A percentile compares a stretch with the other conserved stretches of the same genome.
Evolutionary conservation across 129 eudicot genomes (phyloP).

Genomic region (Flaveria ramosissima): DNA sequence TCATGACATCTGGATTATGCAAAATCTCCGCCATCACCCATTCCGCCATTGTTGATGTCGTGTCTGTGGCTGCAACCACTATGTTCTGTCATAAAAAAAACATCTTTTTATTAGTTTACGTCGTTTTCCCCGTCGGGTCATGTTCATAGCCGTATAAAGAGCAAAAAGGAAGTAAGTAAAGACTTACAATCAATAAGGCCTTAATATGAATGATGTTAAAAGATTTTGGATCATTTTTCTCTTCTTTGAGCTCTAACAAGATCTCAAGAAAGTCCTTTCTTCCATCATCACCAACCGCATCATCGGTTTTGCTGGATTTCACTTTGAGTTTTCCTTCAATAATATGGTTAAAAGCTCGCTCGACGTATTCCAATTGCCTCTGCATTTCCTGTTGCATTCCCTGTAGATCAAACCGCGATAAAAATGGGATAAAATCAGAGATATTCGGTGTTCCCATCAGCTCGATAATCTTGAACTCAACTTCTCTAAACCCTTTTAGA

Average conservation of each 20-base stretch:
- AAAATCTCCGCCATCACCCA: conserved; percentile 49
- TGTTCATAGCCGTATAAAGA: background rate
- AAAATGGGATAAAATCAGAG: conserved; percentile 39
- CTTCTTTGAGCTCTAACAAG: conserved; percentile 35
- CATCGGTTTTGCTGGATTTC: conserved; percentile 7
- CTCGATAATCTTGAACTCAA: conserved; percentile 36
- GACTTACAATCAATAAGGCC: conserved; percentile 43
- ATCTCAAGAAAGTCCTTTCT: conserved; percentile 48
- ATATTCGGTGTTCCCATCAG: conserved; percentile 35
- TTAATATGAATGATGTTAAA: conserved; percentile 38
- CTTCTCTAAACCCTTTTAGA: conserved; percentile 27
- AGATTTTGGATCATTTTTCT: conserved; percentile 31
- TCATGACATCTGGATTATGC: conserved; percentile 26
- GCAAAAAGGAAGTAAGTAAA: background rate
- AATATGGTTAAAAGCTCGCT: conserved; percentile 22
- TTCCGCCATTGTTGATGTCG: conserved; percentile 43
- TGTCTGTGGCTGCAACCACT: conserved; percentile 39
- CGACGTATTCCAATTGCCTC: conserved; percentile 31
- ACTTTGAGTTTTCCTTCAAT: conserved; percentile 28
- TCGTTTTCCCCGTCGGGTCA: background rate
- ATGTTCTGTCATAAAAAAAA: conserved; percentile 31
- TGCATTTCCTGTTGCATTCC: conserved; percentile 42
- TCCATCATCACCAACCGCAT: conserved; percentile 24
- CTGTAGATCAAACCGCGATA: conserved; percentile 44
- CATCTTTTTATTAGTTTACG: background rate